Conservation (phyloP, 345 rosid genomes). For the Moricandia arvensis region DNA sequence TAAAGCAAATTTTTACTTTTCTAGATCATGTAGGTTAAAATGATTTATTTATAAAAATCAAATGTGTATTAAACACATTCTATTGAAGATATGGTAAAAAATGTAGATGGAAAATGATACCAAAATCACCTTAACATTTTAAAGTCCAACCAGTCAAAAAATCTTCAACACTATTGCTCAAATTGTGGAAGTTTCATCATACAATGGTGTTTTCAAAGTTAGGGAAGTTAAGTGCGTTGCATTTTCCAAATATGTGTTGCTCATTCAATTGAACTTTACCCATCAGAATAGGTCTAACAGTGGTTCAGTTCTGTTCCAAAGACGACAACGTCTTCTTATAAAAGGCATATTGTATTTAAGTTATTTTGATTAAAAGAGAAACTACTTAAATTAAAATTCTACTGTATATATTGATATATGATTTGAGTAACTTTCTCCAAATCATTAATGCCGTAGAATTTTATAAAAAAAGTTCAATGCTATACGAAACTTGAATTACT, state of each 20-base stretch:
- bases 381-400: background rate
- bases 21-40: background rate
- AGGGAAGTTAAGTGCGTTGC: slow-evolving; percentile 4
- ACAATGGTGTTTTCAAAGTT: slow-evolving; percentile 7
- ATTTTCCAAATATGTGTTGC: background rate
- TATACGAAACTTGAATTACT: background rate
- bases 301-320: background rate
- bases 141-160: background rate
- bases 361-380: background rate
- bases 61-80: no score
- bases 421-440: slow-evolving; percentile 2
- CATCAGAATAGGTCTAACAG: background rate
- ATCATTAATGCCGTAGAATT: background rate
- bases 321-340: background rate
- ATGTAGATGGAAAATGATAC: no score
- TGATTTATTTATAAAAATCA: no score
- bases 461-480: background rate
- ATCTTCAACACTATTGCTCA: background rate
- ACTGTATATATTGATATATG: background rate
- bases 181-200: slow-evolving; percentile 5
- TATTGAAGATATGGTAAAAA: no score
- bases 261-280: slow-evolving; percentile 4
- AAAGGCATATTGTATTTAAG: background rate
- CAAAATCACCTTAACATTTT: no score
- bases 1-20: no score